Base-by-base conservation (phyloP, 2,329 filamentous ascomycete genomes). In the Fusarium sp. region DNA sequence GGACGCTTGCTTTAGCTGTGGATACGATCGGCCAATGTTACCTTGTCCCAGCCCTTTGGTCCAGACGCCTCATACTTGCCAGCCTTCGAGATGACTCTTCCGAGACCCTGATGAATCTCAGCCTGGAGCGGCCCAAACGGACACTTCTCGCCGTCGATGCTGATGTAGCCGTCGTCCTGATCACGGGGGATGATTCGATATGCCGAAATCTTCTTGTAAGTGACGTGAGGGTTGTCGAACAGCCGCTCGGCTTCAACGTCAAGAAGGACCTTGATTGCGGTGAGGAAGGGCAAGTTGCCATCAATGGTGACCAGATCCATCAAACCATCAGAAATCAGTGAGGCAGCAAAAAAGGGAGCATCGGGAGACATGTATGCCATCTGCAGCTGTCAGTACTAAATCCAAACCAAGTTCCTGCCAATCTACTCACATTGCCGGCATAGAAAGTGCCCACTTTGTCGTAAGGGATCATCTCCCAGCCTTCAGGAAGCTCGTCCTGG, bases 301-400 rank as follows among this genome's bases (percentile, higher is more conserved):
- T 93, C 88, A 66, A 97, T 90, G 53, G 88, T 92, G 62, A 98
- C 86, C 14, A 98, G 84, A 78, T 99, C 96, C 82, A 97, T 89
- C 68, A 91, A 86, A 14, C 95, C 96, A 76, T 99, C 96, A 46
- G 90, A 90, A 16, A 94, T 92, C 11, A 95, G 86, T 0, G 95
- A 88, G 2, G 93, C 91, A 27, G 93, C 86, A 85, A 97, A 99
- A 83, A 98, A 97, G 76, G 94, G 94, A 63, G 91, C 87, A 70
- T 95, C 91, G 15, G 93, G 87, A 0, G 95, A 91, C 93, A 99
- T 95, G 80, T 92, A 97, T 25, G 92, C 90, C 91, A 98, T 97
- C 89, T 91, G 56, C 8, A 49, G 10, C 8, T 32, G 42, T 75
- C 27, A 75, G 77, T 49, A 40, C 14, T 25, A 8, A 20, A 22